Base-by-base conservation (phyloP, 2,329 filamentous ascomycete species). In the Colletotrichum lentis region DNA sequence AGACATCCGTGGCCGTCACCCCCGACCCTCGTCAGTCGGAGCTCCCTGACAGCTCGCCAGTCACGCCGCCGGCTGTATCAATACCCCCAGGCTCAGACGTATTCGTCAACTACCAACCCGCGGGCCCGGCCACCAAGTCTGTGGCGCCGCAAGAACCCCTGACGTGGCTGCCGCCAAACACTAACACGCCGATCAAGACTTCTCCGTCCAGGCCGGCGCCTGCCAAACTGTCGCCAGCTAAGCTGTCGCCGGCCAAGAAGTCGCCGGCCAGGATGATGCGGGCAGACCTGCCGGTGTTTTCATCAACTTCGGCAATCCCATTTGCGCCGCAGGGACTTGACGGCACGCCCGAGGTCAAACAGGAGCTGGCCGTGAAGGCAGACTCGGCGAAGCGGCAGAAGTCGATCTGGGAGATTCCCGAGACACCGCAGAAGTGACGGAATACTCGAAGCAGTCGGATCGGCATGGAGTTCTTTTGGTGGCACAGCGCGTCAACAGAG, bases 21-120 rank as follows among this genome's bases (percentile, higher is more conserved):
- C 73, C 75, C 0, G 74, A 75, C 3, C 56, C 73, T 10, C 74
- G 70, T 31, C 70, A 73, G 5, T 39, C 70, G 1, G 71, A 71
- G 44, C 69, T 74, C 10, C 72, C 73, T 5, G 71, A 72, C 24
- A 79, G 76, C 64, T 78, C 80, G 3, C 76, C 77, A 20, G 57
- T 66, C 4, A 67, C 75, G 11, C 74, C 74, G 2, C 74, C 71
- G 22, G 67, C 69, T 1, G 52, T 69, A 5, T 70, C 69, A 27
- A 68, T 69, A 16, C 44, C 69, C 18, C 56, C 72, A 5, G 71
- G 73, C 7, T 69, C 75, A 1, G 81, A 84, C 58, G 73, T 83
- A 24, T 88, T 88, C 69, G 78, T 88, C 27, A 80, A 80, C 0
- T 88, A 87, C 69, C 83, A 88, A 67, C 85, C 86, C 0, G 81